Evolutionary conservation across 2,329 filamentous ascomycete species (phyloP), one percentile per base, ranked within the genome.

Genomic region (Colletotrichum euphorbiae): DNA sequence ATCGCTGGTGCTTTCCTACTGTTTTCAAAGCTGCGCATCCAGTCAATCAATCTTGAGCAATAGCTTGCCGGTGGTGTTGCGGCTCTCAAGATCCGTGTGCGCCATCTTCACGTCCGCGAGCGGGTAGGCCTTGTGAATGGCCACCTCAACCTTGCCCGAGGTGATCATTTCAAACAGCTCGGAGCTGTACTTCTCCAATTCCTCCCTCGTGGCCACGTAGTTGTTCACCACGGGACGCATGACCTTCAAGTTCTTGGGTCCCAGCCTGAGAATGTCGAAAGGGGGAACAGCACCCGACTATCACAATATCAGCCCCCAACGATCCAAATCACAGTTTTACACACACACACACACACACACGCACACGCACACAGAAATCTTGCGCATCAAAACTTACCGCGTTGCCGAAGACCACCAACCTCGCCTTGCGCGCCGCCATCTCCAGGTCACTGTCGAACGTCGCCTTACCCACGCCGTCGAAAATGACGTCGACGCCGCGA

Each of bases 1-100:
- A 15, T 11, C 6, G 11, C 31, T 31, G 31, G 28, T 28, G 28
- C 7, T 28, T 36, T 28, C 48, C 8, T 51, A 8, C 13, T 3
- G 8, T n/a, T 6, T 12, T 56, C 28, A 60, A 0, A 48, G 21
- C 13, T 21, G 31, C 19, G 40, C 42, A 15, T 36, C 15, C 1
- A 52, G 56, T 69, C 48, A 79, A 72, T 81, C 90, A 52, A 89
- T 85, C 80, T 90, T 90, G 74, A 97, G 78, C 63, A 98, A 77
- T 70, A 97, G 79, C 83, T 97, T 97, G 17, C 94, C 94, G 11
- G 89, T 93, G 2, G 93, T 96, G 83, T 91, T 93, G 73, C 94
- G 85, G 46, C 92, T 87, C 80, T 97, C 92, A 50, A 98, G 84
- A 77, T 97, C 93, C 55, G 81, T 79, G 71, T 97, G 93, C 12